Base-by-base conservation (phyloP, 331 rosid genomes). In the Saraca asoca region DNA sequence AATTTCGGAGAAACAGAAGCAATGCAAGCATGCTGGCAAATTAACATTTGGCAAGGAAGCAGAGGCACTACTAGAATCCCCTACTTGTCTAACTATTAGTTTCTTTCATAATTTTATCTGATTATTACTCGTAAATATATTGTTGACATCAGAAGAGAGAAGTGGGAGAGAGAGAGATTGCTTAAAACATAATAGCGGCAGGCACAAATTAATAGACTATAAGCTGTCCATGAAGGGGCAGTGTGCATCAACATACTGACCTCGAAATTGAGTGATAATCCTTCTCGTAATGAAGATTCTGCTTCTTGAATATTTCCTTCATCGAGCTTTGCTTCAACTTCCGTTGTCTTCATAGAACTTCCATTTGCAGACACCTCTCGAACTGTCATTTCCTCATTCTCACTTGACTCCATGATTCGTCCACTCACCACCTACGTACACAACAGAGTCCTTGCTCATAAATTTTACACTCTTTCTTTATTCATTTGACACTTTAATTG, bases 301-400 rank as follows among this genome's bases (percentile, higher is more conserved):
- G 98, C 98, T 79, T 91, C 98, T 74, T 86, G 96, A 82, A 91
- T 88, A 79, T 91, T 89, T 74, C 96, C 98, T 78, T 91, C 92
- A 65, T 91, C 98, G 31, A 91, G 92, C 80, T 82, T 91, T 14
- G 83, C 95, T 74, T 87, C 90, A 71, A 88, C 90, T 68, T 83
- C 92, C 14, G 87, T 59, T 60, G 95, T 56, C 68, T 46, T 58
- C 79, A 85, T 76, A 73, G 74, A 52, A 49, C 77, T 56, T 57
- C 95, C 96, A 83, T 88, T 88, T 46, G 90, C 88, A 57, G 66
- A 79, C 68, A 88, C 60, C 75, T 91, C 88, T 62, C 92, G 75
- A 72, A 77, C 71, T 16, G 65, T 60, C 66, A 42, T 41, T 61
- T 48, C 81, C 53, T 70, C 86, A 51, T 64, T 39, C 77, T 81